These are phyloP conservation scores for Podosphaera leucotricha DNA, from an alignment of 2,329 filamentous ascomycete species.

Conservation along the genomic window DNA sequence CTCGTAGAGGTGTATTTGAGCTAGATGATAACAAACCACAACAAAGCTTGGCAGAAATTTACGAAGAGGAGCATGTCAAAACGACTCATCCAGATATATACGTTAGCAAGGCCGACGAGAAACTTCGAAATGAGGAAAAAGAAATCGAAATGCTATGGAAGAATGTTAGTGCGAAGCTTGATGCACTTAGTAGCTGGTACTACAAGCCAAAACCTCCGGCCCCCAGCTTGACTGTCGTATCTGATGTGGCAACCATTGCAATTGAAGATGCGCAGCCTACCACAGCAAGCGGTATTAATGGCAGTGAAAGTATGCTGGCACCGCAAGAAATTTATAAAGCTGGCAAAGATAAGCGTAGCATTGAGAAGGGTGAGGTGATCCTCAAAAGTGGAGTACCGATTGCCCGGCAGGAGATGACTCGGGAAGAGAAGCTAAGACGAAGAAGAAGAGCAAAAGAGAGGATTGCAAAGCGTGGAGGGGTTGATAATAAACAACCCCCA, in stretches of 20 bases:
- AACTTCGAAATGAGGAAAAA: conserved; percentile 55
- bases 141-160: conserved; percentile 71
- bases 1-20: conserved; percentile 42
- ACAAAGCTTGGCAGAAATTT: conserved; percentile 73
- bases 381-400: conserved; percentile 56
- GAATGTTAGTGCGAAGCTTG: conserved; percentile 55
- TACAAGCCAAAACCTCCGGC: conserved; percentile 77
- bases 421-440: conserved; percentile 60
- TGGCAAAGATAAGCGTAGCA: conserved; percentile 33
- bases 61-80: conserved; percentile 78
- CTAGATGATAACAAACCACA: conserved; percentile 73
- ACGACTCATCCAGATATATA: conserved; percentile 54
- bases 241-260: conserved; percentile 71
- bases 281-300: conserved; percentile 48
- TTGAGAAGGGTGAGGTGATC: conserved; percentile 46
- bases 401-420: conserved; percentile 62
- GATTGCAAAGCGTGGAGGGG: conserved; percentile 42
- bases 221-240: conserved; percentile 62
- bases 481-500: conserved; percentile 22
- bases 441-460: conserved; percentile 70
- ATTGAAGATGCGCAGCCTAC: conserved; percentile 93
- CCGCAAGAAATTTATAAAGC: conserved; percentile 86
- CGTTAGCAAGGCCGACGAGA: conserved; percentile 61
- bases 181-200: conserved; percentile 79
- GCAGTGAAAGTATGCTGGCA: conserved; percentile 52